Evolutionary conservation across 129 eudicot species (phyloP), one percentile per base, ranked within the genome.

Genomic region (Pseudognaphalium luteoalbum): DNA sequence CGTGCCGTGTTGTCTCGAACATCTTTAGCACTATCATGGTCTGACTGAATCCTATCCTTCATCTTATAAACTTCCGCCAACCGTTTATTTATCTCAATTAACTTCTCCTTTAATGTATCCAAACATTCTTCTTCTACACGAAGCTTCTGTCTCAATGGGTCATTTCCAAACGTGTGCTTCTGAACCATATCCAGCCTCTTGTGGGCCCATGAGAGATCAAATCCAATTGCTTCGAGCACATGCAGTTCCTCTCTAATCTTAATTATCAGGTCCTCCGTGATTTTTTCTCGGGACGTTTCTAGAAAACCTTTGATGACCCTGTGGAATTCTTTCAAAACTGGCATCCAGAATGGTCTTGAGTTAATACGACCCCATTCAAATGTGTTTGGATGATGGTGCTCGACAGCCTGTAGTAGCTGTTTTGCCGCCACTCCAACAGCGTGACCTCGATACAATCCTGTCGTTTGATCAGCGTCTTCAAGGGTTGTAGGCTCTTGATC

Each of bases 131-230:
- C 74, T n/a, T 19, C 10, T 0, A 3, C 35, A 9, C 6, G 1
- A 4, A 42, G 19, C 7, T 69, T 58, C 22, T 69, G 54, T 5
- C 47, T 11, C 60, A 69, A 6, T 15, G 60, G 74, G 37, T 22
- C 74, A 7, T 69, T 14, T 69, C 59, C 74, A 15, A 69, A 44
- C 11, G 25, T 44, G 11, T 42, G 60, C 35, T n/a, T 42, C 12
- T 69, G 22, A 25, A 69, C 60, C 74, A 69, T 69, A 20, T 44
- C 60, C 22, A 69, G 39, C 60, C 74, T 25, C 21, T 44, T 69
- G 16, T 30, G 59, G 20, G 59, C 74, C 74, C 74, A 69, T 22
- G 74, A 69, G 16, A 69, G 74, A 69, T 69, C 74, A 21, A 69
- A 69, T 21, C 58, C 58, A 69, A 44, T 25, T 33, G 19, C 21